Percentiles rank a stretch among this genome's conserved stretches.
These are phyloP conservation scores for Sugiyamaella grinbergsii DNA, from an alignment of 1,139 yeast genomes.

Conservation along the genomic window DNA sequence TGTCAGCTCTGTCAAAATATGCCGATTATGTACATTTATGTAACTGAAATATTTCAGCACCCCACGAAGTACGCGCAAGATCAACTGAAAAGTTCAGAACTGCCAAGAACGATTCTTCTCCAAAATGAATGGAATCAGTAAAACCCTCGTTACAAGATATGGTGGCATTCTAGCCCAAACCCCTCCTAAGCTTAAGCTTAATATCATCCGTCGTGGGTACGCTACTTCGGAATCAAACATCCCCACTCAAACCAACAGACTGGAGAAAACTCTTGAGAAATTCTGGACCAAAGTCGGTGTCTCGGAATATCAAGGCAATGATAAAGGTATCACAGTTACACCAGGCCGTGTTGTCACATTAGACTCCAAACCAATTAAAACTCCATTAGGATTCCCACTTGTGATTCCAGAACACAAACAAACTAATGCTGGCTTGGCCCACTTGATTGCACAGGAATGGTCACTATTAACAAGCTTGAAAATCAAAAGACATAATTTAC, in stretches of 20 bases:
- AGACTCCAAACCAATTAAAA: slow-evolving; percentile 75
- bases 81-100: not conserved
- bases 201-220: slow-evolving; percentile 7
- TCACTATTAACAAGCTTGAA: slow-evolving; percentile 66
- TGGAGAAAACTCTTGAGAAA: slow-evolving; percentile 68
- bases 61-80: not conserved
- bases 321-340: slow-evolving; percentile 30
- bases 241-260: slow-evolving; percentile 63
- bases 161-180: not conserved
- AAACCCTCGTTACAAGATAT: not conserved
- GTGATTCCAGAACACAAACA: slow-evolving; percentile 60
- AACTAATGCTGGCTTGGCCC: slow-evolving; percentile 54
- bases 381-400: slow-evolving; percentile 78
- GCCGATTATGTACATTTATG: not conserved
- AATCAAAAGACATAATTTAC: slow-evolving; percentile 77
- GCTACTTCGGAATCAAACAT: slow-evolving; percentile 31
- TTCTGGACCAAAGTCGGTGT: slow-evolving; percentile 85
- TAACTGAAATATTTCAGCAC: not conserved
- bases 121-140: not conserved
- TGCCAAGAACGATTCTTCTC: no score
- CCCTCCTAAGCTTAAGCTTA: not conserved
- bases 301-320: slow-evolving; percentile 26
- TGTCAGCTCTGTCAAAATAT: not conserved
- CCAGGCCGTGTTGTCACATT: slow-evolving; percentile 57
- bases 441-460: slow-evolving; percentile 88